Base-by-base conservation (phyloP, 768 basidiomycete species). In the Russula earlei region DNA sequence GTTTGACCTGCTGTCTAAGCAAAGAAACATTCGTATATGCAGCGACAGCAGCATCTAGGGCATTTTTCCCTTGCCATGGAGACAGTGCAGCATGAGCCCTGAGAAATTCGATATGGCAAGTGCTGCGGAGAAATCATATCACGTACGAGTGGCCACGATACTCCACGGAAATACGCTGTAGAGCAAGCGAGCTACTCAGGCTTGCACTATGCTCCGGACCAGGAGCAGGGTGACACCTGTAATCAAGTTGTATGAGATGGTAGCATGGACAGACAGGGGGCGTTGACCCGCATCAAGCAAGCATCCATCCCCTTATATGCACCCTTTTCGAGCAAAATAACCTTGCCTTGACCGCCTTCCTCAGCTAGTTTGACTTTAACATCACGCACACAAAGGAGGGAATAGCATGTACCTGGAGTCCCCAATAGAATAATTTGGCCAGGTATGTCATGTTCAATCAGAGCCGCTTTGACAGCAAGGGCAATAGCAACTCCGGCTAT, bases 1-100 rank as follows among this genome's bases (percentile, higher is more conserved):
- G 87, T 51, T 77, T 75, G 15, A 90, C 74, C 63, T 93, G 91
- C 67, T 94, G 91, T 15, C 91, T 80, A 24, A 93, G 74, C 7
- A 82, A 81, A 0, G 87, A 82, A 25, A 93, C 82, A 51, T 83
- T 86, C 47, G 78, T 85, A 65, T 93, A 92, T 4, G 86, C 85
- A 3, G 90, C 74, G 5, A 91, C 85, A n/a, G 88, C 89, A 0
- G 91, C 91, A 65, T 94, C 91, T 12, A 91, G 69, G 1, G 90
- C 84, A 59, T 92, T 91, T 57, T 74, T 76, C 1, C 88, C 90
- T 67, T 91, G 85, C 89, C 90, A 91, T 22, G 89, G 90, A 20
- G 83, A 84, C 25, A 86, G 71, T 1, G 82, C 82, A 4, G 87
- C 87, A 65, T 89, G 88, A 3, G 88, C 86, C 11, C 86, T 89